phyloP scores from a whole-genome alignment of 768 basidiomycete genomes.

The Thelephora ganbajun region DNA sequence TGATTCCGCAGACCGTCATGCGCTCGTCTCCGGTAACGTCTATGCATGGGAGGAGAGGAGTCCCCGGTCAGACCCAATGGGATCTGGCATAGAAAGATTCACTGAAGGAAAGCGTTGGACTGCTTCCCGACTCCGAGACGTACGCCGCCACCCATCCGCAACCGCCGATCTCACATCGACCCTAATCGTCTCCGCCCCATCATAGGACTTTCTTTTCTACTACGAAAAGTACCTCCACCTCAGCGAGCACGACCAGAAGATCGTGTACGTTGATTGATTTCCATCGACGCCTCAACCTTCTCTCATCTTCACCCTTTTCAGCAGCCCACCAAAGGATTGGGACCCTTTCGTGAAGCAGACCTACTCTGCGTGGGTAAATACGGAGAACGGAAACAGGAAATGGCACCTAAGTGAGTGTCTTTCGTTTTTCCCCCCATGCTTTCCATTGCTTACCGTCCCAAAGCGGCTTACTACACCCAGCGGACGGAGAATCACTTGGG shows the following conservation, averaged over 20 bases:
- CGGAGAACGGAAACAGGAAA: slow-evolving; percentile 26
- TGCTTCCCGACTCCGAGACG: slow-evolving; percentile 72
- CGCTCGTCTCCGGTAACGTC: slow-evolving; percentile 37
- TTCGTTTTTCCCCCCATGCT: slow-evolving; percentile 1
- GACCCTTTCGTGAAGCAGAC: slow-evolving; percentile 61
- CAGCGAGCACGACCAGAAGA: slow-evolving; percentile 16
- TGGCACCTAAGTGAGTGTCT: slow-evolving; percentile 65
- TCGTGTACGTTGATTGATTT: not conserved
- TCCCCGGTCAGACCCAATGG: slow-evolving; percentile 60
- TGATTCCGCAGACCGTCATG: slow-evolving; percentile 50
- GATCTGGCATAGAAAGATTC: slow-evolving; percentile 73
- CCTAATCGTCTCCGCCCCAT: slow-evolving; percentile 3
- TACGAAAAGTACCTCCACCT: slow-evolving; percentile 37
- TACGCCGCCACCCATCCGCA: slow-evolving; percentile 25
- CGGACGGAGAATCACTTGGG: slow-evolving; percentile 55
- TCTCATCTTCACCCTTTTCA: slow-evolving; percentile 6
- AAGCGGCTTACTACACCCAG: slow-evolving; percentile 79
- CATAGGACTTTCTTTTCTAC: slow-evolving; percentile 74
- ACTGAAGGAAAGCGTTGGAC: slow-evolving; percentile 79
- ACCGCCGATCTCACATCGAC: not conserved
- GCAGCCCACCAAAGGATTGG: slow-evolving; percentile 49
- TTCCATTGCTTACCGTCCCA: slow-evolving; percentile 6
- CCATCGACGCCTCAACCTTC: not conserved
- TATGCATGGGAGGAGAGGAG: slow-evolving; percentile 66
- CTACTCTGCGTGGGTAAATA: slow-evolving; percentile 56